These are phyloP conservation scores for Henningerozyma blattae DNA, from an alignment of 805 yeast genomes.

Conservation along the genomic window DNA sequence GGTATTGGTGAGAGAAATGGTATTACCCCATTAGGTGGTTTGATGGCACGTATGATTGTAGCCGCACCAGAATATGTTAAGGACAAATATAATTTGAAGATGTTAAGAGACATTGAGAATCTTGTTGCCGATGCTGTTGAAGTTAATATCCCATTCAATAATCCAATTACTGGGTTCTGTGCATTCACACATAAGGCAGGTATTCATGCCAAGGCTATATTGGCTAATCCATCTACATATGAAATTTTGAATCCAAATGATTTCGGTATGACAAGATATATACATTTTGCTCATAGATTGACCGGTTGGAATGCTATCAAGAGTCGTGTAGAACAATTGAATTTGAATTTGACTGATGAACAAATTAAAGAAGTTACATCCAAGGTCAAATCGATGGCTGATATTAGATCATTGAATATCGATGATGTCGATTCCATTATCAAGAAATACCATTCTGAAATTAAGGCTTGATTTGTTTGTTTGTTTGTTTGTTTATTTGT, in stretches of 20 bases:
- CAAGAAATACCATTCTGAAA: slow-evolving; percentile 77
- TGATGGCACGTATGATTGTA: slow-evolving; percentile 98
- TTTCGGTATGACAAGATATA: slow-evolving; percentile 90
- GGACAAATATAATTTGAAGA: slow-evolving; percentile 88
- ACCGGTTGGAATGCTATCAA: slow-evolving; percentile 99
- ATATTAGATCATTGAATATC: slow-evolving; percentile 83
- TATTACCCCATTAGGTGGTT: slow-evolving; percentile 92
- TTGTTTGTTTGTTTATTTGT: no score
- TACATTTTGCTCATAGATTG: slow-evolving; percentile 93
- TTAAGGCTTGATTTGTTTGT: no score
- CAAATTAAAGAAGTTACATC: slow-evolving; percentile 92
- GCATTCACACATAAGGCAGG: slow-evolving; percentile 99
- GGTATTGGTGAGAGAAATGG: slow-evolving; percentile 99
- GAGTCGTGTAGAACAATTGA: slow-evolving; percentile 94
- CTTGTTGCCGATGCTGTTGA: slow-evolving; percentile 95
- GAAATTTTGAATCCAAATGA: slow-evolving; percentile 92
- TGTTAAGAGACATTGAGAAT: slow-evolving; percentile 89
- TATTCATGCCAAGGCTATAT: slow-evolving; percentile 96
- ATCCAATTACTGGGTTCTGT: slow-evolving; percentile 98
- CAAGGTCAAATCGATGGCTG: slow-evolving; percentile 90
- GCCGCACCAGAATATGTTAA: slow-evolving; percentile 94
- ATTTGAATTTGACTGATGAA: slow-evolving; percentile 77
- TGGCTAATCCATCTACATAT: slow-evolving; percentile 96
- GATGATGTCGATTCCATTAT: slow-evolving; percentile 97
- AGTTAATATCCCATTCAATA: slow-evolving; percentile 94